phyloP scores from a whole-genome alignment of 139 green algal genomes.

The Coelastrella sp. region DNA sequence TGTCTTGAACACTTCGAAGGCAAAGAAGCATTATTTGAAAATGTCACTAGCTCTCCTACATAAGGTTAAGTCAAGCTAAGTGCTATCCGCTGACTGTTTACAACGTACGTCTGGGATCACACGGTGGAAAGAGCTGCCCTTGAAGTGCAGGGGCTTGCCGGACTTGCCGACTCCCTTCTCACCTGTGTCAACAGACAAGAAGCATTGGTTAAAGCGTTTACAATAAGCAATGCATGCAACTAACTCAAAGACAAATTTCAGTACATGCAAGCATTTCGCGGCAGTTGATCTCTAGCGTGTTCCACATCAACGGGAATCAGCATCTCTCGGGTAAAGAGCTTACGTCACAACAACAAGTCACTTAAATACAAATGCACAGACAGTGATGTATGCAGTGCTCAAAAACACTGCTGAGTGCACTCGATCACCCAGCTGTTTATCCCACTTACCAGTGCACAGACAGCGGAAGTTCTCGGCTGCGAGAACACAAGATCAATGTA shows the following conservation, averaged over 20 bases:
- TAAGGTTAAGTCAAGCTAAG: no score
- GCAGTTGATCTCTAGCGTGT: background rate
- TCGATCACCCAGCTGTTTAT: background rate
- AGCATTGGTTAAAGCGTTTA: no score
- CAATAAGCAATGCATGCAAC: no score
- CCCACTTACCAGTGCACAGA: slow-evolving; percentile 84
- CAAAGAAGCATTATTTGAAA: no score
- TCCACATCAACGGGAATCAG: no score
- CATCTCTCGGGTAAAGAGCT: no score
- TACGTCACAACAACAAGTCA: background rate
- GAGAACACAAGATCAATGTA: background rate
- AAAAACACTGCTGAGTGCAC: background rate
- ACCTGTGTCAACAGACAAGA: slow-evolving; percentile 54
- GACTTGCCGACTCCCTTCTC: slow-evolving; percentile 82
- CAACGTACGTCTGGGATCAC: slow-evolving; percentile 73
- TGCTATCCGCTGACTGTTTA: no score
- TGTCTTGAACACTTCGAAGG: no score
- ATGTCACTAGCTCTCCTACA: no score
- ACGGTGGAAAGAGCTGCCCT: slow-evolving; percentile 80
- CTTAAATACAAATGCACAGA: no score
- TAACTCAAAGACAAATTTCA: no score
- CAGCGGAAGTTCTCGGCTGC: slow-evolving; percentile 91
- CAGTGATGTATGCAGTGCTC: background rate
- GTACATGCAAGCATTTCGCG: no score
- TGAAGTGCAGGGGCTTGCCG: slow-evolving; percentile 93